Conservation (phyloP, 495 filamentous ascomycete genomes). For the Opeltia flavorubescens region DNA sequence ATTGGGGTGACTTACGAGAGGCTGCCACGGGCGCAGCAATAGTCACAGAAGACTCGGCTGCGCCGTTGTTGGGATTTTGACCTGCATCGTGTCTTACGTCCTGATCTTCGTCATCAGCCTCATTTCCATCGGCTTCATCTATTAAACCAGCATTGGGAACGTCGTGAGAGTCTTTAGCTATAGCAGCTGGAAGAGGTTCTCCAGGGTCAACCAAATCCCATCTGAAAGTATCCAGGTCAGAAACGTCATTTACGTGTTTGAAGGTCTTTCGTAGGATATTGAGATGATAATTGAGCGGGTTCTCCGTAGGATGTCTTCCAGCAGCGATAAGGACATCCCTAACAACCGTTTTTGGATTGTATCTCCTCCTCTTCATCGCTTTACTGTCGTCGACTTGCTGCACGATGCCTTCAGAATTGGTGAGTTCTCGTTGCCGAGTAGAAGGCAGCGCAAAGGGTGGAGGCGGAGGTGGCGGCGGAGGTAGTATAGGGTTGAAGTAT, state of each 20-base stretch:
- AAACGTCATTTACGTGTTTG: conserved; percentile 22
- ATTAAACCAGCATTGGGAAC: too few species aligned
- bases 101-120: conserved; percentile 7
- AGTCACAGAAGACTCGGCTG: too few species aligned
- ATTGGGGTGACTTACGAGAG: too few species aligned
- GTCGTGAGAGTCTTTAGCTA: neutral
- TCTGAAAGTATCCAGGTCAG: conserved; percentile 46
- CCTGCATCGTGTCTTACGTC: too few species aligned
- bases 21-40: too few species aligned
- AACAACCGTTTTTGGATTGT: conserved; percentile 50
- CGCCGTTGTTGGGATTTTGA: too few species aligned
- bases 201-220: conserved; percentile 57
- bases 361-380: conserved; percentile 30
- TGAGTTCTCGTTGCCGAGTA: neutral
- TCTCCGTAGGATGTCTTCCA: conserved; percentile 43
- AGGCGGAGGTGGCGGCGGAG: neutral
- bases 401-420: conserved; percentile 19
- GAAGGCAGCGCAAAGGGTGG: neutral
- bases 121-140: neutral
- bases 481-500: too few species aligned
- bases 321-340: conserved; percentile 48
- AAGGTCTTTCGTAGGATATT: conserved; percentile 29
- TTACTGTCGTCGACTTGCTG: conserved; percentile 29
- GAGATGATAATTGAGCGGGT: conserved; percentile 46
- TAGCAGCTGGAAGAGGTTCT: conserved; percentile 4